These are phyloP conservation scores for Mucor sp. DNA, from an alignment of 371 early-diverging fungal species.

Conservation along the genomic window DNA sequence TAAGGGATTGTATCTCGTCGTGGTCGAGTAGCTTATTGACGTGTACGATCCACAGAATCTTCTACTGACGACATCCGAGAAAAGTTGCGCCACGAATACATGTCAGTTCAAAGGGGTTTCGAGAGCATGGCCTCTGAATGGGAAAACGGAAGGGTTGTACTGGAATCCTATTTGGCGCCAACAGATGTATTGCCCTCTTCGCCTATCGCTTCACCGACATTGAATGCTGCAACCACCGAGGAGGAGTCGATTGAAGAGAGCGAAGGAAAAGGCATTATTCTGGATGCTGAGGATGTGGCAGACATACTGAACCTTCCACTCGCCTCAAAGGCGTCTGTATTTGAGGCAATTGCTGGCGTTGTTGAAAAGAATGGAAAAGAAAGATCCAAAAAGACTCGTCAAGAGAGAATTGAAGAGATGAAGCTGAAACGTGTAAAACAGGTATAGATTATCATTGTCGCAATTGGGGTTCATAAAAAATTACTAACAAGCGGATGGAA, in stretches of 20 bases:
- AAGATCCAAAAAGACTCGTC: conserved; percentile 51
- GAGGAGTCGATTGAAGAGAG: conserved; percentile 22
- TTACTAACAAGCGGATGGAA: neutral
- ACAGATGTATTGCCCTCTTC: conserved; percentile 12
- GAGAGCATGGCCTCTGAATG: conserved; percentile 42
- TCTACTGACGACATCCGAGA: conserved; percentile 17
- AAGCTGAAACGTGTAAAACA: conserved; percentile 53
- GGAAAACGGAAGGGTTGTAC: conserved; percentile 41
- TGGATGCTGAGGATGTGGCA: conserved; percentile 38
- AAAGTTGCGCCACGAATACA: conserved; percentile 35
- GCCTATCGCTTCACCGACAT: conserved; percentile 8
- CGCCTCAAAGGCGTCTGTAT: conserved; percentile 47
- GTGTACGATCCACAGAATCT: neutral
- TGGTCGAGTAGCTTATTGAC: neutral
- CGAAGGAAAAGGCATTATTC: conserved; percentile 25
- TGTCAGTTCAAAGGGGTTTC: conserved; percentile 42
- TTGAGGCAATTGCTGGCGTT: conserved; percentile 46
- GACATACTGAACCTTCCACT: conserved; percentile 40
- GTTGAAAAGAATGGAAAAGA: conserved; percentile 35
- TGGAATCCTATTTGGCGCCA: conserved; percentile 33
- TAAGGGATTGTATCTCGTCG: neutral
- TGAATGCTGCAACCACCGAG: neutral
- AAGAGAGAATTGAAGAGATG: conserved; percentile 62
- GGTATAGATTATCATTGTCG: conserved; percentile 19
- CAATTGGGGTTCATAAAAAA: neutral